These are phyloP conservation scores for Sclerotinia sclerotiorum DNA, from an alignment of 2,329 filamentous ascomycete species.

Conservation along the genomic window DNA sequence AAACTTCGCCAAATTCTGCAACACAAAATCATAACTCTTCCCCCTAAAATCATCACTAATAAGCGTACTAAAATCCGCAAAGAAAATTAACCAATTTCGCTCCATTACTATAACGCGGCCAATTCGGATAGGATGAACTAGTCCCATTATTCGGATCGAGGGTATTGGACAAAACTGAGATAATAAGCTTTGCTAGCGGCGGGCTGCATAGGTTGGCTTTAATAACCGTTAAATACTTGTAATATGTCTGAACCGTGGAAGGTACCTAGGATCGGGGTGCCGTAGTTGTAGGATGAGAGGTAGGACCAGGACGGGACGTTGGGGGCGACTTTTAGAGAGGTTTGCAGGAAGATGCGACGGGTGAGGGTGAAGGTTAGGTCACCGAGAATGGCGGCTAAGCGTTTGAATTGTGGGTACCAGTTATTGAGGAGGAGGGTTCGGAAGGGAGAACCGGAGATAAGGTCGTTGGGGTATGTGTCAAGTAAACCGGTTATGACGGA, in stretches of 20 bases:
- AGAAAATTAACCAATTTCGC: slow-evolving; percentile 53
- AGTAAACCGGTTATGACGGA: slow-evolving; percentile 57
- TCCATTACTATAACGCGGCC: slow-evolving; percentile 51
- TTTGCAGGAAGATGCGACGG: slow-evolving; percentile 62
- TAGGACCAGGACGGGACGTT: slow-evolving; percentile 71
- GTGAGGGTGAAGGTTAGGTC: slow-evolving; percentile 74
- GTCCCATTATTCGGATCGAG: slow-evolving; percentile 65
- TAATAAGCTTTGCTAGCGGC: slow-evolving; percentile 66
- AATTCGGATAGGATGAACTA: slow-evolving; percentile 45
- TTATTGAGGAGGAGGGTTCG: slow-evolving; percentile 67
- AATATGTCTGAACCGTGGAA: slow-evolving; percentile 72
- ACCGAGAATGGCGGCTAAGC: slow-evolving; percentile 71
- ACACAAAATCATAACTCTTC: slow-evolving; percentile 47
- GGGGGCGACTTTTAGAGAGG: slow-evolving; percentile 50
- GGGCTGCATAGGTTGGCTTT: slow-evolving; percentile 49
- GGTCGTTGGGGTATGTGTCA: slow-evolving; percentile 56
- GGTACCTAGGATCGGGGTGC: slow-evolving; percentile 70
- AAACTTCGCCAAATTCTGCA: slow-evolving; percentile 32
- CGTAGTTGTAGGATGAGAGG: slow-evolving; percentile 69
- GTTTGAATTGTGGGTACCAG: slow-evolving; percentile 75
- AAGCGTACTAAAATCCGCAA: slow-evolving; percentile 42
- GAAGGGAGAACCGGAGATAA: slow-evolving; percentile 65
- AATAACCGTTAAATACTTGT: slow-evolving; percentile 56
- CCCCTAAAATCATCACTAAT: slow-evolving; percentile 51
- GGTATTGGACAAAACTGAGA: slow-evolving; percentile 66